A percentile compares a stretch with the other conserved stretches of the same genome.
These are phyloP conservation scores for Diddensiella santjacobensis DNA, from an alignment of 805 yeast species.

Conservation along the genomic window DNA sequence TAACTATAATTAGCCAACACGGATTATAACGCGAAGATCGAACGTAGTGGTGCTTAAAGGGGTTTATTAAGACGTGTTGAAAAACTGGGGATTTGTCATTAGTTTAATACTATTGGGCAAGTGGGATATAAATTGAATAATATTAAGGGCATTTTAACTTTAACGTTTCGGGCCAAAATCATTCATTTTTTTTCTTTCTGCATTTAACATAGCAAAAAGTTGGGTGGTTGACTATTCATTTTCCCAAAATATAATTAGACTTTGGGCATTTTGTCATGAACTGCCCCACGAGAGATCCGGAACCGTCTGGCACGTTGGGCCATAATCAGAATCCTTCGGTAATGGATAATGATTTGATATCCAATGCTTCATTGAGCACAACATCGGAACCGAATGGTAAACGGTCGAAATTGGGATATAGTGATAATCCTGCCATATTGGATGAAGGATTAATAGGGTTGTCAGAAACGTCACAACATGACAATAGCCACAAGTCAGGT, in stretches of 20 bases:
- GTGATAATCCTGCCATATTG: background rate
- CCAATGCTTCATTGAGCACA: slow-evolving; percentile 19
- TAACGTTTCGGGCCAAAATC: background rate
- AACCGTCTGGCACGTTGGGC: slow-evolving; percentile 25
- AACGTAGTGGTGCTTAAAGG: too few relatives aligned
- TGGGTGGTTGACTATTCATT: too few relatives aligned
- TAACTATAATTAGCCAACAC: too few relatives aligned
- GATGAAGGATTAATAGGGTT: background rate
- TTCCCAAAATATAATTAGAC: too few relatives aligned
- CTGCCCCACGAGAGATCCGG: slow-evolving; percentile 31
- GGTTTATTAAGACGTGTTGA: too few relatives aligned
- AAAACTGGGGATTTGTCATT: too few relatives aligned
- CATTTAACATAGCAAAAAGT: too few relatives aligned
- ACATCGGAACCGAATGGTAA: background rate
- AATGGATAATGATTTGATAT: slow-evolving; percentile 22
- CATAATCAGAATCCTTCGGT: slow-evolving; percentile 28
- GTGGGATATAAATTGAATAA: too few relatives aligned
- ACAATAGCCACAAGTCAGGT: background rate
- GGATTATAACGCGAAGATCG: too few relatives aligned
- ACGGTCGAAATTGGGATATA: background rate
- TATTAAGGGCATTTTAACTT: background rate
- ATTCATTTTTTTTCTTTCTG: background rate
- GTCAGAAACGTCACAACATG: background rate
- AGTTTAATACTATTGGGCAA: too few relatives aligned
- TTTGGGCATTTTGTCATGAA: slow-evolving; percentile 20